These are phyloP conservation scores for Clonostachys sp. DNA, from an alignment of 2,329 filamentous ascomycete species.

Conservation along the genomic window DNA sequence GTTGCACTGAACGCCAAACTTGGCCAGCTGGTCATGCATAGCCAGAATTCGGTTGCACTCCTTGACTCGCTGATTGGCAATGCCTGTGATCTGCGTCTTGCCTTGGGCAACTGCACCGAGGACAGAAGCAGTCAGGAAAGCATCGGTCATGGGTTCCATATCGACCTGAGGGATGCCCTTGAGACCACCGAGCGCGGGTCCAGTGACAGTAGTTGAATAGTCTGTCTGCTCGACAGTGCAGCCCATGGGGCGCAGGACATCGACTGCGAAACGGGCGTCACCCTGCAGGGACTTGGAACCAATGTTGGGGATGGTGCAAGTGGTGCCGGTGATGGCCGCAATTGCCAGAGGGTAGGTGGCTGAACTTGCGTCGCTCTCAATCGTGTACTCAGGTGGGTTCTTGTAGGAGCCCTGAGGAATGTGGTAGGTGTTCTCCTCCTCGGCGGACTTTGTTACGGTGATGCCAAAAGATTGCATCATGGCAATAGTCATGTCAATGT, in stretches of 20 bases:
- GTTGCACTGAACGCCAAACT: constrained; percentile 82
- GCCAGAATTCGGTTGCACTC: constrained; percentile 95
- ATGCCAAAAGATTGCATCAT: constrained; percentile 97
- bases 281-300: constrained; percentile 89
- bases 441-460: constrained; percentile 67
- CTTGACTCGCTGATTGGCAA: constrained; percentile 96
- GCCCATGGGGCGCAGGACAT: constrained; percentile 89
- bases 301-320: constrained; percentile 94
- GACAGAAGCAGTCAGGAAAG: constrained; percentile 91
- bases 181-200: constrained; percentile 70
- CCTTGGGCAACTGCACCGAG: constrained; percentile 84
- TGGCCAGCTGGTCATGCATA: constrained; percentile 91
- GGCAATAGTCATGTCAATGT: constrained; percentile 97
- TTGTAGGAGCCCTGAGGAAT: constrained; percentile 81
- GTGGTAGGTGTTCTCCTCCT: constrained; percentile 86
- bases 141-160: constrained; percentile 99
- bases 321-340: constrained; percentile 92
- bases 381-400: constrained; percentile 80
- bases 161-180: constrained; percentile 78
- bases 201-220: constrained; percentile 86
- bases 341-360: constrained; percentile 94
- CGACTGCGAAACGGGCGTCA: constrained; percentile 88
- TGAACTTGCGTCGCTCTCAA: constrained; percentile 97
- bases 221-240: constrained; percentile 83
- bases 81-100: constrained; percentile 83